Evolutionary conservation across 495 filamentous ascomycete genomes (phyloP), one percentile per base, ranked within the genome.

Genomic region (Lasiosphaeris hirsuta): DNA sequence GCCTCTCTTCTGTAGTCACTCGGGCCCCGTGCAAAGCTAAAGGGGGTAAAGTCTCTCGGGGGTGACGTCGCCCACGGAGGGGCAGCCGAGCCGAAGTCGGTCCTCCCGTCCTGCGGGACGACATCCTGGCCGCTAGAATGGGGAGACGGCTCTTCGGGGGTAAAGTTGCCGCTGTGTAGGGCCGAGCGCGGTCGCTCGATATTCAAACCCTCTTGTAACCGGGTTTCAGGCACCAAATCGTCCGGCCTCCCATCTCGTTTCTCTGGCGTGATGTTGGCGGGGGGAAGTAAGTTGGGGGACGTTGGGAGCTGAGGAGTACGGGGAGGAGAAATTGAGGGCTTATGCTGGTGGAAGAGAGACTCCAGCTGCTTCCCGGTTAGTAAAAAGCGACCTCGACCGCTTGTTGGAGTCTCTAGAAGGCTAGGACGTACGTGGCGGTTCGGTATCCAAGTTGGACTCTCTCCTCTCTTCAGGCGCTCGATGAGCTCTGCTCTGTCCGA

Each of bases 111-210:
- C 6, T 9, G 37, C 19, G 3, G 18, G 17, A n/a, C 7, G 14
- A 15, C 37, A 14, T 57, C 54, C 6, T 47, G 46, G 6, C 10
- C 35, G 7, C 34, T 40, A 18, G n/a, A 45, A 13, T 41, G 39
- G 6, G 55, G 44, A 18, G 60, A 62, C 54, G 71, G 53, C 54
- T 75, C 74, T 35, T 84, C 81, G 53, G 86, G 81, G 14, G 86
- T 87, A 63, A 97, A 97, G 68, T 97, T 88, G 19, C 92, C 92
- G 38, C 87, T 87, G 67, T 97, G 92, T 44, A 97, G 77, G 39
- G 92, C 91, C 10, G 92, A 97, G 46, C 86, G 77, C 46, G 92
- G 92, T 51, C 92, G 80, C 66, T 93, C 86, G 57, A 96, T 94
- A 62, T 85, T 81, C 57, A 81, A 49, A 0, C 83, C 85, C 7